Percentiles rank a stretch among this genome's conserved stretches.
Conservation (phyloP, 1,139 yeast species). For the Yamadazyma oceani region DNA sequence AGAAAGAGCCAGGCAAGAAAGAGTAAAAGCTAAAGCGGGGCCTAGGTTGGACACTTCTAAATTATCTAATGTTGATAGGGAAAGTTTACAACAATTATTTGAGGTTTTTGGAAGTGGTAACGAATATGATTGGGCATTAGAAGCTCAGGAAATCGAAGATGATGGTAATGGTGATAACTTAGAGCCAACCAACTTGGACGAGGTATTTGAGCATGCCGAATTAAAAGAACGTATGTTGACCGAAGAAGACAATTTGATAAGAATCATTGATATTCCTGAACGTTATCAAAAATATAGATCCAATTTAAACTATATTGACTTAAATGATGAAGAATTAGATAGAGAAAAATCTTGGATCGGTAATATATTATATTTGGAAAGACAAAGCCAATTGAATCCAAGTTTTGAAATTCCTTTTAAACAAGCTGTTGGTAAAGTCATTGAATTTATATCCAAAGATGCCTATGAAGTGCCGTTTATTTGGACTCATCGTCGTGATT, state of each 20-base stretch:
- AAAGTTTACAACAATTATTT: slow-evolving; percentile 85
- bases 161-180: slow-evolving; percentile 54
- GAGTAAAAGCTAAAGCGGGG: slow-evolving; percentile 40
- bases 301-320: slow-evolving; percentile 60
- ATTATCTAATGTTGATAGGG: slow-evolving; percentile 82
- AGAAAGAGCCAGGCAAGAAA: slow-evolving; percentile 36
- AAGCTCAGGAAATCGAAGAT: slow-evolving; percentile 75
- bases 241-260: slow-evolving; percentile 84
- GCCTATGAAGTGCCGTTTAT: slow-evolving; percentile 93
- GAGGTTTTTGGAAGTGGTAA: slow-evolving; percentile 98
- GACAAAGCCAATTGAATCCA: slow-evolving; percentile 34
- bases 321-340: slow-evolving; percentile 66
- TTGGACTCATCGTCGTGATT: slow-evolving; percentile 94
- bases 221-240: slow-evolving; percentile 87
- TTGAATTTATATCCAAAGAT: slow-evolving; percentile 77
- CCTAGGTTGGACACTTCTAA: slow-evolving; percentile 55
- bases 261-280: slow-evolving; percentile 90
- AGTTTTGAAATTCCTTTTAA: slow-evolving; percentile 59
- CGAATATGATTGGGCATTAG: slow-evolving; percentile 97
- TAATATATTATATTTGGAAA: slow-evolving; percentile 54
- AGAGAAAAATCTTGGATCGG: slow-evolving; percentile 81
- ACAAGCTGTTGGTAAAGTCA: slow-evolving; percentile 71
- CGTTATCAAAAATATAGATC: slow-evolving; percentile 79
- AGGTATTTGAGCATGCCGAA: slow-evolving; percentile 94
- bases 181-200: slow-evolving; percentile 68